Base-by-base conservation (phyloP, 2,329 filamentous ascomycete genomes). In the Pseudogymnoascus sp. region DNA sequence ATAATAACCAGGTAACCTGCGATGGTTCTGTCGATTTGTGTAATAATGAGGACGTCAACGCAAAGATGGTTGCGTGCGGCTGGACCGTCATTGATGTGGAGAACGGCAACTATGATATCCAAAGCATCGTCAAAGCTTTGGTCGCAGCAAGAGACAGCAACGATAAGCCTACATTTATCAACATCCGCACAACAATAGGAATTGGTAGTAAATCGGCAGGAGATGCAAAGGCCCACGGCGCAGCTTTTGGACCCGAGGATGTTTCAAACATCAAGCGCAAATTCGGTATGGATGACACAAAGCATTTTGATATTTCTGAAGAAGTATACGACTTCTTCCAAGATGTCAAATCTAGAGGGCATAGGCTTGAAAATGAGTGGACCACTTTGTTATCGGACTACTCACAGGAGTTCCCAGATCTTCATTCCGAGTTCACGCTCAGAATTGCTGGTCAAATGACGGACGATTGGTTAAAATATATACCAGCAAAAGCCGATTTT, bases 1-100 rank as follows among this genome's bases (percentile, higher is more conserved):
- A 82, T 63, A 81, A 82, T 65, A 82, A 82, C 65, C 75, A 80
- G 64, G 73, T 82, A 28, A 80, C 78, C 11, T 81, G 79, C 66
- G 80, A 81, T 63, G 80, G 80, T 4, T 74, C 74, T 1, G 75
- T 80, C 1, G 77, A 80, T 64, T 67, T 79, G 1, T 76, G 73
- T 1, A 79, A 78, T 62, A 79, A 73, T 4, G 79, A 82, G 67
- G 78, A 82, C 63, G 71, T 81, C 56, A 80, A 81, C 62, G 70
- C 72, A 1, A 82, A 81, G 66, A 80, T 82, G 77, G 66, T 72
- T 21, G 79, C 79, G 1, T 76, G 71, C 44, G 79, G 79, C 0
- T 82, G 78, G 77, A 66, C 79, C 18, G 77, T 81, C 0, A 74
- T 81, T 18, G 77, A 81, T 53, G 73, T 82, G 5, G 66, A 72